These are phyloP conservation scores for Myxozyma mucilagina DNA, from an alignment of 805 yeast genomes.

Conservation along the genomic window DNA sequence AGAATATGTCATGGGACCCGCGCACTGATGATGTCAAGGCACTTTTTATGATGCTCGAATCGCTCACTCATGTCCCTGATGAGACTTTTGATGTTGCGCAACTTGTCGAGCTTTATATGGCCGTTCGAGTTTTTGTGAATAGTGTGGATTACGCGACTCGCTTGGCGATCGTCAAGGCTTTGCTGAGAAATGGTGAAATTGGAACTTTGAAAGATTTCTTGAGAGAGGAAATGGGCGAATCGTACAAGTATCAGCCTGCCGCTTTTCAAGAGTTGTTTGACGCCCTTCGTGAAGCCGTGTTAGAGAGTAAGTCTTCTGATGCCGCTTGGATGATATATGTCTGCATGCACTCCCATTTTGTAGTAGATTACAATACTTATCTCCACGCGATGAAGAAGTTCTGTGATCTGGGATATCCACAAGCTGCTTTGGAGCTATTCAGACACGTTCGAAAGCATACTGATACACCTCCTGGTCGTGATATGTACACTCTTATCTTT, in stretches of 20 bases:
- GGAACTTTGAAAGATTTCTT: conserved; percentile 49
- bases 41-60: conserved; percentile 29
- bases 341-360: conserved; percentile 55
- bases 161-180: conserved; percentile 43
- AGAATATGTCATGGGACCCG: conserved; percentile 32
- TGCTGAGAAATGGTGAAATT: conserved; percentile 42
- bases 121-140: conserved; percentile 46
- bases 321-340: conserved; percentile 63
- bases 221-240: conserved; percentile 44
- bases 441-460: conserved; percentile 53
- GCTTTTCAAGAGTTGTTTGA: conserved; percentile 44
- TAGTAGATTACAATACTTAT: conserved; percentile 59
- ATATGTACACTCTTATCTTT: conserved; percentile 62
- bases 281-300: conserved; percentile 49
- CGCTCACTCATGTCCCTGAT: conserved; percentile 4
- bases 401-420: conserved; percentile 54
- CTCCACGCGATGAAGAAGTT: conserved; percentile 60
- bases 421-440: conserved; percentile 63
- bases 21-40: conserved; percentile 33
- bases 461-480: conserved; percentile 38
- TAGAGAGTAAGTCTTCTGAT: conserved; percentile 42
- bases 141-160: conserved; percentile 45
- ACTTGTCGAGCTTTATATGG: conserved; percentile 43
- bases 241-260: conserved; percentile 29
- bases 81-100: conserved; percentile 21